A percentile compares a stretch with the other conserved stretches of the same genome.
These are phyloP conservation scores for Quillaja saponaria DNA, from an alignment of 306 rosid species.

Conservation along the genomic window DNA sequence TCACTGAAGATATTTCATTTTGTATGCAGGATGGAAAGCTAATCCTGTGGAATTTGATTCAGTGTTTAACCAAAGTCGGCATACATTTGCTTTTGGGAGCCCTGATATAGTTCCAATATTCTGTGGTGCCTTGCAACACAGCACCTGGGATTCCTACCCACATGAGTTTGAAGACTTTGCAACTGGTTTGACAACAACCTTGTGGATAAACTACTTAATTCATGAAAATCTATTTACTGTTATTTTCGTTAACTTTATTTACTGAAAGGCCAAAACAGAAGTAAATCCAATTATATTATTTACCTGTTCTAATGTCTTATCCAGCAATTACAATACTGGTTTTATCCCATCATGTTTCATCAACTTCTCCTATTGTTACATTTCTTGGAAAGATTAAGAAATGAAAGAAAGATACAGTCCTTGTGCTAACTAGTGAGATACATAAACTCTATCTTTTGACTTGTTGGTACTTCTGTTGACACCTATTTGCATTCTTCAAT, in stretches of 20 bases:
- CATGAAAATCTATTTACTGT: conserved; percentile 4
- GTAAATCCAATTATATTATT: neutral
- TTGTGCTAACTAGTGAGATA: no score
- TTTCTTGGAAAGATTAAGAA: no score
- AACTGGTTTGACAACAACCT: conserved; percentile 50
- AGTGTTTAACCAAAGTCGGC: conserved; percentile 75
- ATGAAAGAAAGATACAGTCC: no score
- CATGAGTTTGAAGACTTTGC: conserved; percentile 87
- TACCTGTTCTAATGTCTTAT: neutral
- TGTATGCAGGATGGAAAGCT: conserved; percentile 88
- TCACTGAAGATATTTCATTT: conserved; percentile 27
- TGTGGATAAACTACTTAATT: conserved; percentile 13
- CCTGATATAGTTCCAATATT: conserved; percentile 90
- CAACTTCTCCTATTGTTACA: neutral
- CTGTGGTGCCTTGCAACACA: conserved; percentile 76
- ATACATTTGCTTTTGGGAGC: conserved; percentile 80
- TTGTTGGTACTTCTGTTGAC: neutral
- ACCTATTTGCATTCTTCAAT: neutral
- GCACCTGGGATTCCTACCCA: conserved; percentile 85
- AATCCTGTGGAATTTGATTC: conserved; percentile 94
- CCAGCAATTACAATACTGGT: neutral
- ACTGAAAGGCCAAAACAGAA: conserved; percentile 2
- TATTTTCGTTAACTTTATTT: conserved; percentile 17
- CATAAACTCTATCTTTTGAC: no score
- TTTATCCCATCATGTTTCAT: no score